These are phyloP conservation scores for Fusarium tupiense DNA, from an alignment of 2,329 filamentous ascomycete genomes.

Conservation along the genomic window DNA sequence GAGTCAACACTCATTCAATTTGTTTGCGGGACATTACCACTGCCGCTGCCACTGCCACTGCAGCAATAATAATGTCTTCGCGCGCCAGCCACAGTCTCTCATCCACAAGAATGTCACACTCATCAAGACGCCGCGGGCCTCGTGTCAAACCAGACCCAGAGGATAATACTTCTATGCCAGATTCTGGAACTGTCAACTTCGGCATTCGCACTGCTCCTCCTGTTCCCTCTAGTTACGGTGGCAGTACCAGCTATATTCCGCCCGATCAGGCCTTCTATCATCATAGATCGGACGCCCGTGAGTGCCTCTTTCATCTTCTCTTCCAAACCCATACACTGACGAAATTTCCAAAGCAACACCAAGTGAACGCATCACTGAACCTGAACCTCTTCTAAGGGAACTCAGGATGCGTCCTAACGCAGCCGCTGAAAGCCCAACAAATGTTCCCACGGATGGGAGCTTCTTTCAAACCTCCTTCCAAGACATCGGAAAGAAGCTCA, in stretches of 20 bases:
- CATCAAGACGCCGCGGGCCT: slow-evolving; percentile 35
- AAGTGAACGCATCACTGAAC: slow-evolving; percentile 49
- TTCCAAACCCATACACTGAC: slow-evolving; percentile 14
- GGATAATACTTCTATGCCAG: slow-evolving; percentile 15
- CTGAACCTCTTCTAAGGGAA: slow-evolving; percentile 52
- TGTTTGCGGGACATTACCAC: neutral
- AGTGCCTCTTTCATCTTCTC: slow-evolving; percentile 32
- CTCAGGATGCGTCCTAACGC: slow-evolving; percentile 46
- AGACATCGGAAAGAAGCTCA: slow-evolving; percentile 70
- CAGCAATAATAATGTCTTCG: slow-evolving; percentile 28
- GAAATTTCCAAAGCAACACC: slow-evolving; percentile 47
- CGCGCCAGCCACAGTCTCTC: slow-evolving; percentile 13
- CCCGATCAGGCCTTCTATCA: slow-evolving; percentile 41
- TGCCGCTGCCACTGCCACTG: neutral
- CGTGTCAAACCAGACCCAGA: slow-evolving; percentile 45
- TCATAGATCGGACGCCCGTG: slow-evolving; percentile 52
- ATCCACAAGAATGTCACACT: slow-evolving; percentile 34
- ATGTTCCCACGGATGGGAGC: slow-evolving; percentile 46
- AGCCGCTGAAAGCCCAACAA: slow-evolving; percentile 38
- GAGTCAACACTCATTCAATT: neutral
- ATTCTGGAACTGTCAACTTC: slow-evolving; percentile 22
- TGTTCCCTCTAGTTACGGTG: slow-evolving; percentile 33
- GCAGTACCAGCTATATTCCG: slow-evolving; percentile 16
- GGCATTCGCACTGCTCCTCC: slow-evolving; percentile 20
- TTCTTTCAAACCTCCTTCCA: slow-evolving; percentile 57